Base-by-base conservation (phyloP, 2,329 filamentous ascomycete species). In the Colletotrichum liaoningense region DNA sequence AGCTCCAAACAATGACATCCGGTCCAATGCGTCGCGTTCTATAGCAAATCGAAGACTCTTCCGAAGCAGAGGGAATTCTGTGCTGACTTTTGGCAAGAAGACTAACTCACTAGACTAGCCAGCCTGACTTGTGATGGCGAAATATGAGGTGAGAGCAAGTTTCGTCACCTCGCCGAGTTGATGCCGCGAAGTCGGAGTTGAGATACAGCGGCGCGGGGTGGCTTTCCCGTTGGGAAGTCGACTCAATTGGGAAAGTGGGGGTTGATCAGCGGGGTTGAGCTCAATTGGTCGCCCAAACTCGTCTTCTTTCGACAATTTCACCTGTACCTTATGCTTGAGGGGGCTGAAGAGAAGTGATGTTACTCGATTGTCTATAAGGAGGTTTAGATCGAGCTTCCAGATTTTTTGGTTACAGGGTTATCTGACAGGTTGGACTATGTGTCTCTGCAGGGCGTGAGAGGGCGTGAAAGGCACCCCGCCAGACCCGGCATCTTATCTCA, bases 221-320 rank as follows among this genome's bases (percentile, higher is more conserved):
- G 57, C 69, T 52, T 63, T 19, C 62, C 52, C 33, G 22, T 49
- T 35, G 54, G 35, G n/a, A 14, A 22, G 26, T 22, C 26, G 63
- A 24, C 49, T 42, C 63, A 26, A 62, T 54, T 54, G 22, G 69
- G 42, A 68, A 72, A 65, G 59, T 69, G 66, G 58, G 69, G 63
- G 56, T 62, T 62, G 42, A 30, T 46, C 30, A 42, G 68, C 30
- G 69, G 57, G 68, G 56, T 35, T 28, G 28, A 68, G 62, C 57
- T 63, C 69, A 63, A 62, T 63, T 67, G 55, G 55, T 35, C 49
- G 42, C 26, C 60, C 22, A 11, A 54, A 60, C 28, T 35, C 52
- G 1, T 16, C 38, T 42, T 16, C 38, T 7, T 16, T 4, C 38
- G 19, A 42, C 14, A 16, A 16, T 16, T 5, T 42, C 38, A 3